A percentile compares a stretch with the other conserved stretches of the same genome.
Evolutionary conservation across 2,329 filamentous ascomycete species (phyloP).

Genomic region (Chrysoporthe deuterocubensis): DNA sequence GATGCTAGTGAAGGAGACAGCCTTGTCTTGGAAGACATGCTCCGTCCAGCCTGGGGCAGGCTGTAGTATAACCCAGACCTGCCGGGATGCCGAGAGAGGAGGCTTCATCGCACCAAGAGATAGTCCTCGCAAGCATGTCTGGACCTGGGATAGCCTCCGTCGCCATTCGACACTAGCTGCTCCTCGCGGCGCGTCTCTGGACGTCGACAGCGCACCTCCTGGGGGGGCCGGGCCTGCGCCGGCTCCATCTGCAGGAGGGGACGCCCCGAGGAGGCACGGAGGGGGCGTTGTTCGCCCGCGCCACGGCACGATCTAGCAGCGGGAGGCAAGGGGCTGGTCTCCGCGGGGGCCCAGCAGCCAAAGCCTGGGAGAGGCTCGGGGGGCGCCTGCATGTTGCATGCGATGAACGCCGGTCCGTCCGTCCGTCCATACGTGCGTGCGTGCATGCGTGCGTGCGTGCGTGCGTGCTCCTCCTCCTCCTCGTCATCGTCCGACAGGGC

Average conservation of each 20-base stretch:
- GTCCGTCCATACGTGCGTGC: background rate
- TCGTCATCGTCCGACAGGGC: background rate
- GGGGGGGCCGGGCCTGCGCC: slow-evolving; percentile 1
- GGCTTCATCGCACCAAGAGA: too few relatives aligned
- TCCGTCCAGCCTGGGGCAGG: too few relatives aligned
- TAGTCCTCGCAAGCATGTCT: too few relatives aligned
- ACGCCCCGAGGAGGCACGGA: background rate
- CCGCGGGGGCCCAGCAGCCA: background rate
- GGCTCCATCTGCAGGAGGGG: slow-evolving; percentile 16
- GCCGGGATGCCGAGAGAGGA: too few relatives aligned
- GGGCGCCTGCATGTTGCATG: too few relatives aligned
- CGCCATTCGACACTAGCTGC: background rate
- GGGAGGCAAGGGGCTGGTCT: background rate
- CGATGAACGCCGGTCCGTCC: background rate
- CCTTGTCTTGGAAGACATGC: too few relatives aligned
- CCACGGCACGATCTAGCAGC: slow-evolving; percentile 6
- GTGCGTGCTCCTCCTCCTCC: background rate
- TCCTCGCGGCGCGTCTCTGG: background rate
- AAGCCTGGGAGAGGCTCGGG: background rate
- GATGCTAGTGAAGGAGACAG: too few relatives aligned
- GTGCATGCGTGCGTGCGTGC: background rate
- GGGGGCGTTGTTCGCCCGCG: background rate
- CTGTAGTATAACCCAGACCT: too few relatives aligned
- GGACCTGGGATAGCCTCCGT: background rate
- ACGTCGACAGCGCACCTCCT: background rate